Evolutionary conservation across 176 grass and related monocot genomes (phyloP).

Genomic region (Oryza rufipogon): DNA sequence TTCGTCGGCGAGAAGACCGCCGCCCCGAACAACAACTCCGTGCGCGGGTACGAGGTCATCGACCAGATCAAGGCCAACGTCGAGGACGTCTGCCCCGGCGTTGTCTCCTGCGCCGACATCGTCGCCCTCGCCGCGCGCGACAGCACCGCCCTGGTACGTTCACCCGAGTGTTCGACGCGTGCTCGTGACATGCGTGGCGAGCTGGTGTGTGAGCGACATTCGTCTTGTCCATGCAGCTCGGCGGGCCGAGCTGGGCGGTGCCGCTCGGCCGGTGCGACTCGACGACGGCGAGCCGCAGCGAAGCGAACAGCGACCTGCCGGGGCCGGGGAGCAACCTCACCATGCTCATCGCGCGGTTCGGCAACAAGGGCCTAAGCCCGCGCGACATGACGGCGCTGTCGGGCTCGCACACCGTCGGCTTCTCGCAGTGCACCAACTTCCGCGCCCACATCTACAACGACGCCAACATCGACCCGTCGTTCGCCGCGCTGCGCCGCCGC

Average conservation of each 20-base stretch:
- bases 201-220: too few species aligned
- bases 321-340: constrained; percentile 38
- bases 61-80: constrained; percentile 71
- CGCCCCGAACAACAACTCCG: constrained; percentile 62
- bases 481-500: constrained; percentile 40
- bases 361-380: constrained; percentile 50
- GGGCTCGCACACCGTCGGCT: constrained; percentile 77
- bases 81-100: constrained; percentile 59
- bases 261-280: constrained; percentile 72
- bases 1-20: constrained; percentile 71
- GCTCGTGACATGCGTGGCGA: too few species aligned
- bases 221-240: constrained; percentile 46
- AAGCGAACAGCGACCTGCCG: constrained; percentile 61
- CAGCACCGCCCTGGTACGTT: constrained; percentile 55
- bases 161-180: too few species aligned
- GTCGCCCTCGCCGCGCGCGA: constrained; percentile 74
- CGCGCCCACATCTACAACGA: constrained; percentile 68
- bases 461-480: constrained; percentile 49
- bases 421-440: constrained; percentile 65
- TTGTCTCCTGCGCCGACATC: constrained; percentile 87
- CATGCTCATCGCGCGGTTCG: constrained; percentile 49
- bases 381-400: constrained; percentile 77
- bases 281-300: constrained; percentile 54
- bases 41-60: constrained; percentile 75
- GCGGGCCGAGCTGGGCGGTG: constrained; percentile 69